Conservation (phyloP, 2,329 filamentous ascomycete genomes). For the Colletotrichum sp. region DNA sequence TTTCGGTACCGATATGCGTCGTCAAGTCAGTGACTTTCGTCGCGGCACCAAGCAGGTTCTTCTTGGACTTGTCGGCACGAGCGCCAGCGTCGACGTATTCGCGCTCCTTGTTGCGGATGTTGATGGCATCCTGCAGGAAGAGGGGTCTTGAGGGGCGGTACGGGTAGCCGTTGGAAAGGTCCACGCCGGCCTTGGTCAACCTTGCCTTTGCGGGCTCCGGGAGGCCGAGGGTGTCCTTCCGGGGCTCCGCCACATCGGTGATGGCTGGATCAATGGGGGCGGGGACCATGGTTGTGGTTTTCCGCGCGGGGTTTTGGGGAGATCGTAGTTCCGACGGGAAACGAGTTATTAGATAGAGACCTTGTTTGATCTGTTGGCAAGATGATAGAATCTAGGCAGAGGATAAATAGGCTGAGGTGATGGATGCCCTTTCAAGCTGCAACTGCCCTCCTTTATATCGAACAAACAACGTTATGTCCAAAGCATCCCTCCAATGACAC, state of each 20-base stretch:
- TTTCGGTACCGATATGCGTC: conserved; percentile 67
- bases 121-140: conserved; percentile 73
- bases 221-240: conserved; percentile 68
- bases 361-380: background rate
- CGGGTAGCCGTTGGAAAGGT: conserved; percentile 73
- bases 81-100: conserved; percentile 65
- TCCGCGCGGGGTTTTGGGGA: background rate
- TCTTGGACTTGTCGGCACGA: conserved; percentile 70
- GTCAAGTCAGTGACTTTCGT: conserved; percentile 69
- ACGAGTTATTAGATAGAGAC: rapidly evolving
- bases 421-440: rapidly evolving
- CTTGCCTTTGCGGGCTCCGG: conserved; percentile 62
- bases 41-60: conserved; percentile 62
- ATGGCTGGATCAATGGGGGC: conserved; percentile 67
- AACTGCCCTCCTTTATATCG: background rate
- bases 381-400: background rate
- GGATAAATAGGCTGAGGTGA: rapidly evolving
- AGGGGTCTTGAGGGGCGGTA: conserved; percentile 72
- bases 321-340: too few relatives aligned
- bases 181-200: conserved; percentile 71
- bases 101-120: conserved; percentile 64
- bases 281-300: conserved; percentile 46
- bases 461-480: background rate
- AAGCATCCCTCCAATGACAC: background rate
- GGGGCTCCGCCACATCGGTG: conserved; percentile 65